Conservation (phyloP, 345 rosid genomes). For the Lumnitzera littorea region DNA sequence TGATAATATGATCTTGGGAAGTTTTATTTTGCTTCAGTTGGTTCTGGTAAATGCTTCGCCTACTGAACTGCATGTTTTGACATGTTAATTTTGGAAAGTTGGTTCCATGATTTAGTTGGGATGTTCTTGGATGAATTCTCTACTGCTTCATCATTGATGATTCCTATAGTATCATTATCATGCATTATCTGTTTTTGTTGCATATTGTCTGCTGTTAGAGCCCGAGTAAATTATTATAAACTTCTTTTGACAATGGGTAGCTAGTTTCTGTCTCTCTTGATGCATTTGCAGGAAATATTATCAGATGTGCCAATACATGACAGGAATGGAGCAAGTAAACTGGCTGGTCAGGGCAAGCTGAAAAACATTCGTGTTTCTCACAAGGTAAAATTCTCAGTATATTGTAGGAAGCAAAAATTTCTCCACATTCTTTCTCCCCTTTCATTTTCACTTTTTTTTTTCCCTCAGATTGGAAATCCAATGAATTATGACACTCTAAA, state of each 20-base stretch:
- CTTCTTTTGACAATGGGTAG: too few relatives aligned
- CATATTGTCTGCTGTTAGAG: not conserved
- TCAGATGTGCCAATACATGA: constrained; percentile 84
- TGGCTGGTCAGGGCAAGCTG: constrained; percentile 36
- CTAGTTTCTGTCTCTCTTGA: too few relatives aligned
- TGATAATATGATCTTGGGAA: too few relatives aligned
- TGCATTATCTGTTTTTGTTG: not conserved
- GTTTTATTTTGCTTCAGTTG: too few relatives aligned
- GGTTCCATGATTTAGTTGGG: too few relatives aligned
- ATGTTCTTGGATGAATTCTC: too few relatives aligned
- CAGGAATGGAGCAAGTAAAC: constrained; percentile 36
- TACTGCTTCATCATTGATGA: too few relatives aligned
- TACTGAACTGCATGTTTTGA: too few relatives aligned
- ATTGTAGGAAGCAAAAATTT: constrained; percentile 4
- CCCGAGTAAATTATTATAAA: not conserved
- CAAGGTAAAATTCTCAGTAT: constrained; percentile 37
- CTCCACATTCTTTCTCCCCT: not conserved
- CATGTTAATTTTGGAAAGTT: too few relatives aligned
- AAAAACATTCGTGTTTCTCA: constrained; percentile 55
- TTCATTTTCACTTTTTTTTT: constrained; percentile 5
- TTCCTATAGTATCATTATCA: too few relatives aligned
- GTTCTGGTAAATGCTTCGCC: too few relatives aligned
- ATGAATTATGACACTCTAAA: constrained; percentile 65
- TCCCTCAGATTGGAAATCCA: constrained; percentile 73
- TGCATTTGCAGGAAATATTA: constrained; percentile 63